A percentile compares a stretch with the other conserved stretches of the same genome.
Conservation (phyloP, 805 yeast genomes). For the Candida xiaguanensis region DNA sequence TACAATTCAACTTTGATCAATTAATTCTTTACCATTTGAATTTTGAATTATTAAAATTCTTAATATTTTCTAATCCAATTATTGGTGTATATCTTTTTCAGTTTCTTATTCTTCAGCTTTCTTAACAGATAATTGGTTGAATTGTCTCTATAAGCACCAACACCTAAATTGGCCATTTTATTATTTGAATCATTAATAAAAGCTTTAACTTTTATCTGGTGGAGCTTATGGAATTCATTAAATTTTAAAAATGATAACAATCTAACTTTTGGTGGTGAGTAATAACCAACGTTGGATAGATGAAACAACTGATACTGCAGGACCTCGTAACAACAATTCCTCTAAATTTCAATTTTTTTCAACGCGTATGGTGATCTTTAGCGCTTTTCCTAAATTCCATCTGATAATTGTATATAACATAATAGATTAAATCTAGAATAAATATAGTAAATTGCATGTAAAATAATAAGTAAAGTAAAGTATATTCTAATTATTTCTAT, state of each 20-base stretch:
- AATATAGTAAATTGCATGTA: too few relatives aligned
- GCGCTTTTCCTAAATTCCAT: too few relatives aligned
- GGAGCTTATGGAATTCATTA: conserved; percentile 52
- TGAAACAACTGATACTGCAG: too few relatives aligned
- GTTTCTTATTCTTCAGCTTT: conserved; percentile 57
- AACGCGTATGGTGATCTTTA: too few relatives aligned
- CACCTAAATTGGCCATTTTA: conserved; percentile 63
- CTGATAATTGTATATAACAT: too few relatives aligned
- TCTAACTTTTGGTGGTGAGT: conserved; percentile 2
- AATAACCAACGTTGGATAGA: too few relatives aligned
- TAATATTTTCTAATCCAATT: conserved; percentile 69
- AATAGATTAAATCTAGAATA: too few relatives aligned
- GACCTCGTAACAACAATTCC: too few relatives aligned
- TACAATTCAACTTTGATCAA: conserved; percentile 63
- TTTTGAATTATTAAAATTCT: conserved; percentile 60
- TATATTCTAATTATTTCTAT: too few relatives aligned
- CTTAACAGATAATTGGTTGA: conserved; percentile 76
- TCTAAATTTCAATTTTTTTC: too few relatives aligned
- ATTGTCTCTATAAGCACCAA: conserved; percentile 92
- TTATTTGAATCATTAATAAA: conserved; percentile 64
- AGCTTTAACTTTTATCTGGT: conserved; percentile 81
- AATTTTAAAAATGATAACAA: conserved; percentile 13
- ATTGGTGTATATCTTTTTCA: conserved; percentile 88
- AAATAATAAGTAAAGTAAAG: too few relatives aligned
- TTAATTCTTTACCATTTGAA: conserved; percentile 50